Conservation (phyloP, 345 rosid species). For the Gossypium turneri region DNA sequence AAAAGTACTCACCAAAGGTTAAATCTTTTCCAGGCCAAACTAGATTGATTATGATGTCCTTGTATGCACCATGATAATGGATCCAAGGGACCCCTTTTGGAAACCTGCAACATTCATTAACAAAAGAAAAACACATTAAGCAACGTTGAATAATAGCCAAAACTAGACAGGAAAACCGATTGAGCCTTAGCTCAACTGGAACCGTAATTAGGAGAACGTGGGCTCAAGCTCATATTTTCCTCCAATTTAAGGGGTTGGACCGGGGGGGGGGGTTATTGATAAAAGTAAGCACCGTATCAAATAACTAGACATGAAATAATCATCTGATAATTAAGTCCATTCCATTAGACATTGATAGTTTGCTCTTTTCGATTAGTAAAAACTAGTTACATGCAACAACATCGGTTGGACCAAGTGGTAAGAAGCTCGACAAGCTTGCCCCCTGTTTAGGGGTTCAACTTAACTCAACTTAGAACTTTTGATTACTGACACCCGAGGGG, state of each 20-base stretch:
- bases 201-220: too few relatives aligned
- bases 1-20: conserved; percentile 43
- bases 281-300: too few relatives aligned
- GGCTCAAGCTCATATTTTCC: too few relatives aligned
- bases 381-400: neutral
- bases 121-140: neutral
- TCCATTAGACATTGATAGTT: neutral
- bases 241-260: too few relatives aligned
- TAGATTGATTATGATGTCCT: conserved; percentile 53
- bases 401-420: too few relatives aligned
- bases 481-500: too few relatives aligned
- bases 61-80: conserved; percentile 65
- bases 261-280: too few relatives aligned
- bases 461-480: too few relatives aligned
- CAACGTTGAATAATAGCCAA: neutral
- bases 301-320: neutral
- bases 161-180: too few relatives aligned
- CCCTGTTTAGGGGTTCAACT: too few relatives aligned
- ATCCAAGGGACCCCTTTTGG: conserved; percentile 85
- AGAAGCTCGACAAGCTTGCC: too few relatives aligned
- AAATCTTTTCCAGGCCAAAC: conserved; percentile 83
- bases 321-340: neutral
- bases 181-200: too few relatives aligned
- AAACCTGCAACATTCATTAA: conserved; percentile 45
- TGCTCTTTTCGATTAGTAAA: neutral